Base-by-base conservation (phyloP, 805 yeast genomes). In the Candida coquimbonensis region DNA sequence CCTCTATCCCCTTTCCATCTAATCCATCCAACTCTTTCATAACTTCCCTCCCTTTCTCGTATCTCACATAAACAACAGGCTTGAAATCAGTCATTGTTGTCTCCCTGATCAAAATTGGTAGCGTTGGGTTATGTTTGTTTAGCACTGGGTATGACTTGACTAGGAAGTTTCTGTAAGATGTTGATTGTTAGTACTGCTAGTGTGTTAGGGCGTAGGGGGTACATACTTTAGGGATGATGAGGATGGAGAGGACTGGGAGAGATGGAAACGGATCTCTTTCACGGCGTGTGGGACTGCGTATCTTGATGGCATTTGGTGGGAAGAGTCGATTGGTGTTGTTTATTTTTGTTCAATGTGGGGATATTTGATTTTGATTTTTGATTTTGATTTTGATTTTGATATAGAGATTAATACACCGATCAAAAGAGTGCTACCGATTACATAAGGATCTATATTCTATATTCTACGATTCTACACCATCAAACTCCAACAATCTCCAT, bases 81-180 rank as follows among this genome's bases (percentile, higher is more conserved):
- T 81, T 72, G 45, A 82, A 78, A 42, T 50, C 24, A 21, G 24
- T 6, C 24, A 21, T 69, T 1, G 47, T 69, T 31, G 88, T 77
- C 65, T 87, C 96, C 66, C 96, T 80, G 50, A 87, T 74, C 60
- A 87, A 71, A 45, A 87, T 80, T 12, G 95, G 95, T 29, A 84
- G 67, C 48, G 70, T 66, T 48, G 90, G 81, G 57, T 85, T 78
- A 49, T 76, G 61, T 60, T 77, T 75, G 57, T 75, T 75, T 56
- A 87, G 67, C n/a, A 69, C 57, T n/a, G 84, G 80, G 64, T 87
- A 87, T 57, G 80, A 70, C 46, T 74, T 70, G 40, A 75, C 65
- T 52, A 87, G 68, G 59, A 83, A 87, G 16, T 76, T 66, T 64
- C 87, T 74, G 24, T 21, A 21, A 21, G 24, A 21, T 21, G 24